A percentile compares a stretch with the other conserved stretches of the same genome.
These are phyloP conservation scores for Psilocybe subaeruginosa DNA, from an alignment of 768 basidiomycete genomes.

Conservation along the genomic window DNA sequence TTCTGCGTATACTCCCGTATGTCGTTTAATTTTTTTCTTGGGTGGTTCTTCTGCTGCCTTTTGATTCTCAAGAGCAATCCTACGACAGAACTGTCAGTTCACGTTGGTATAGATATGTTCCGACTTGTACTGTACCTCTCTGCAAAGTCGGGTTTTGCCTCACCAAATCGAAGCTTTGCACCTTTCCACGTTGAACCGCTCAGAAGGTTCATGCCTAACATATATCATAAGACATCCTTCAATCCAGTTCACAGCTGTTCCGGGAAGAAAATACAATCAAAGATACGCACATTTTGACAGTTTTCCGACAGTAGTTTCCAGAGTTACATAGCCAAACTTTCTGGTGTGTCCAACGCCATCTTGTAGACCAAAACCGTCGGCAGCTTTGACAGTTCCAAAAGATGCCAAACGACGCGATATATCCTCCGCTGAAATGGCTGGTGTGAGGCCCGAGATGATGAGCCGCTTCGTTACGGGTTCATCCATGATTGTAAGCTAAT, in stretches of 20 bases:
- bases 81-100: constrained; percentile 17
- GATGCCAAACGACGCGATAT: constrained; percentile 58
- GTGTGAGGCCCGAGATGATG: constrained; percentile 77
- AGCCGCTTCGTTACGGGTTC: constrained; percentile 57
- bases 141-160: constrained; percentile 76
- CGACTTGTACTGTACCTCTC: constrained; percentile 51
- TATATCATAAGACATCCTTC: neutral
- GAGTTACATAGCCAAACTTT: constrained; percentile 75
- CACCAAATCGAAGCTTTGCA: constrained; percentile 79
- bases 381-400: constrained; percentile 69
- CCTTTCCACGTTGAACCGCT: constrained; percentile 90
- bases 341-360: constrained; percentile 69
- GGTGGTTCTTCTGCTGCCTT: constrained; percentile 34
- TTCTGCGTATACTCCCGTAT: constrained; percentile 45
- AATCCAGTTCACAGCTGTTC: constrained; percentile 6
- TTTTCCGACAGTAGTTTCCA: constrained; percentile 63
- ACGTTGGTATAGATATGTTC: neutral
- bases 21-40: constrained; percentile 45
- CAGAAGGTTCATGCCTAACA: constrained; percentile 68
- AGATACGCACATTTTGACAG: constrained; percentile 63
- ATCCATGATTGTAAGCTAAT: constrained; percentile 16
- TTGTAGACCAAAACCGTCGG: constrained; percentile 69
- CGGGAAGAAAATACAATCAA: neutral
- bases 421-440: constrained; percentile 59
- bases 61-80: constrained; percentile 31